Percentiles rank a stretch among this genome's conserved stretches.
phyloP scores from a whole-genome alignment of 805 yeast genomes.

The Metschnikowia bowlesiae region DNA sequence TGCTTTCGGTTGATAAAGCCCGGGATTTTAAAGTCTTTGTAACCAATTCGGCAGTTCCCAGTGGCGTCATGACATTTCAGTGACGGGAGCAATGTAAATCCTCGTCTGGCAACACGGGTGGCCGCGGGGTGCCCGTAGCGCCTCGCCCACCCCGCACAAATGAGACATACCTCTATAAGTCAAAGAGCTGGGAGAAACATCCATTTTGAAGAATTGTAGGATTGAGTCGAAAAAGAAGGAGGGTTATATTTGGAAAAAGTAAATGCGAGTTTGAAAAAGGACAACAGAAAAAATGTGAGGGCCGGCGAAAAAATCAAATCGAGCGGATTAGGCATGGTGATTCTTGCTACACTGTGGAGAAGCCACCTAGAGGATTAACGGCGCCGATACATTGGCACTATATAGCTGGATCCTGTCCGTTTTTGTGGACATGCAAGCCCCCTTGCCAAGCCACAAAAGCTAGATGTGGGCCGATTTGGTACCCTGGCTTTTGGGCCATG shows the following conservation, averaged over 20 bases:
- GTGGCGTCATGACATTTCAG: neutral
- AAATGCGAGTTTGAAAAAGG: conserved; percentile 3
- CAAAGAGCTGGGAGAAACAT: conserved; percentile 66
- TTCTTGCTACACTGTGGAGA: neutral
- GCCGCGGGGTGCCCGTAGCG: neutral
- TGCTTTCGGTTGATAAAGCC: neutral
- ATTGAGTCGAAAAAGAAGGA: conserved; percentile 4
- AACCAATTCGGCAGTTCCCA: too few species aligned
- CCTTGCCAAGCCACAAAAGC: too few species aligned
- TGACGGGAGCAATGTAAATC: neutral
- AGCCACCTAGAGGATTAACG: neutral
- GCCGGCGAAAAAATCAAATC: neutral
- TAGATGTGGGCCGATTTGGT: too few species aligned
- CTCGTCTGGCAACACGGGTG: neutral
- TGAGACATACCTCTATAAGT: conserved; percentile 70
- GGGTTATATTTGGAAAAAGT: conserved; percentile 1
- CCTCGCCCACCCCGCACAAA: neutral
- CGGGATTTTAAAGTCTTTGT: too few species aligned
- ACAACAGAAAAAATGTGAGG: conserved; percentile 3
- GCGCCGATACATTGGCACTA: neutral
- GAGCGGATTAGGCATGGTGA: neutral
- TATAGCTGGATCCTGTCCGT: too few species aligned
- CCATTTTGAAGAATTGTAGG: conserved; percentile 41
- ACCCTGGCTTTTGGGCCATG: too few species aligned
- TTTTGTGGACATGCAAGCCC: neutral